phyloP scores from a whole-genome alignment of 768 basidiomycete species.

The Heimioporus sp. region DNA sequence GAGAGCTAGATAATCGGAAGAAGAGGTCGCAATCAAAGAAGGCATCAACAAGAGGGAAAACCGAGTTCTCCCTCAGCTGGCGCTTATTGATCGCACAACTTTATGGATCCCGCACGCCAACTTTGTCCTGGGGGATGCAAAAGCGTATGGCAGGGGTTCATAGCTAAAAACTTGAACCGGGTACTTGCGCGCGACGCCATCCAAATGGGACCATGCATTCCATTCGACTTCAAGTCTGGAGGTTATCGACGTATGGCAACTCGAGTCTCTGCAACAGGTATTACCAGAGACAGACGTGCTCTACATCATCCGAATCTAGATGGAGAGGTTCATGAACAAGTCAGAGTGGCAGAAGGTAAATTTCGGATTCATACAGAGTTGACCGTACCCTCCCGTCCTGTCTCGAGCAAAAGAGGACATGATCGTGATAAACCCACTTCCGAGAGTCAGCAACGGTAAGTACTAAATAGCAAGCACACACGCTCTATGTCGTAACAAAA shows the following conservation, averaged over 20 bases:
- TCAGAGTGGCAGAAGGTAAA: constrained; percentile 89
- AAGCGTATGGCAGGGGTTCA: no score
- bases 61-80: no score
- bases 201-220: no score
- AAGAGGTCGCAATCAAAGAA: no score
- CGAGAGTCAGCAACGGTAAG: constrained; percentile 73
- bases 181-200: no score
- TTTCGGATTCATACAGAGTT: constrained; percentile 75
- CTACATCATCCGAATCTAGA: constrained; percentile 95
- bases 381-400: constrained; percentile 80
- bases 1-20: no score
- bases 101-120: no score
- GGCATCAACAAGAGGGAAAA: no score
- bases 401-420: constrained; percentile 93
- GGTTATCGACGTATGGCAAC: constrained; percentile 63
- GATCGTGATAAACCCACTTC: constrained; percentile 99
- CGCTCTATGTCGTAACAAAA: background rate
- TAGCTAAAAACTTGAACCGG: no score
- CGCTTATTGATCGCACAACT: no score
- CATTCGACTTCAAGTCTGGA: no score
- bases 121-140: no score
- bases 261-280: constrained; percentile 89
- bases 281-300: constrained; percentile 92
- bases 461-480: constrained; percentile 17
- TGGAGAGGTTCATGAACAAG: constrained; percentile 83